A percentile compares a stretch with the other conserved stretches of the same genome.
phyloP scores from a whole-genome alignment of 2,329 filamentous ascomycete species.

The Ascosphaera aggregata region DNA sequence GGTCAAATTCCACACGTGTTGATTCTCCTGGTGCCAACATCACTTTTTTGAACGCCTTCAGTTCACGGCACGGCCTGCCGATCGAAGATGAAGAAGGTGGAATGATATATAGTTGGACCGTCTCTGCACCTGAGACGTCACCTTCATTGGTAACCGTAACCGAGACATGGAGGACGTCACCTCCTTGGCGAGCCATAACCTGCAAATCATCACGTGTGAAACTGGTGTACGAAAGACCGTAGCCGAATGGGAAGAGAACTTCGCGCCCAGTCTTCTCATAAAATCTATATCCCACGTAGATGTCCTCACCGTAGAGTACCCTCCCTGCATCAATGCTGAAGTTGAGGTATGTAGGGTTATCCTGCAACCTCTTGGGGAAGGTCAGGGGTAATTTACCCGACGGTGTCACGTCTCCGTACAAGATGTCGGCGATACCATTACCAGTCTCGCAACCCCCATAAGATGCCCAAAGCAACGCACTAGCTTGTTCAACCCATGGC shows the following conservation, averaged over 20 bases:
- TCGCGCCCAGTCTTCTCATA: slow-evolving; percentile 47
- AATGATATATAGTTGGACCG: slow-evolving; percentile 31
- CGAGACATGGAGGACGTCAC: slow-evolving; percentile 24
- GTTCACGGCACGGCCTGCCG: slow-evolving; percentile 33
- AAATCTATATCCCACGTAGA: slow-evolving; percentile 62
- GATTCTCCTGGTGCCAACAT: slow-evolving; percentile 35
- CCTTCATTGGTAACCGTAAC: slow-evolving; percentile 30
- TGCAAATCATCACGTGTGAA: slow-evolving; percentile 33
- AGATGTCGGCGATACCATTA: slow-evolving; percentile 54
- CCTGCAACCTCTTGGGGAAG: slow-evolving; percentile 43
- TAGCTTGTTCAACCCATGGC: slow-evolving; percentile 22
- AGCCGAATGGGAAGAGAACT: slow-evolving; percentile 54
- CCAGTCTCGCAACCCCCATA: slow-evolving; percentile 75
- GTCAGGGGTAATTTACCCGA: slow-evolving; percentile 51
- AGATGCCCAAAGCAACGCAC: slow-evolving; percentile 51
- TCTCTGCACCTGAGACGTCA: slow-evolving; percentile 27
- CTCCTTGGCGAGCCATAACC: slow-evolving; percentile 13
- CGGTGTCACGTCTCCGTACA: slow-evolving; percentile 52
- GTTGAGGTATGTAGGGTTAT: slow-evolving; percentile 57
- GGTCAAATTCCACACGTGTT: slow-evolving; percentile 30
- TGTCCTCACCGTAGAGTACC: slow-evolving; percentile 54
- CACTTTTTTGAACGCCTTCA: slow-evolving; percentile 44
- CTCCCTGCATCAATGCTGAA: slow-evolving; percentile 46
- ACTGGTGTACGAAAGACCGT: slow-evolving; percentile 55
- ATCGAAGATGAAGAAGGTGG: slow-evolving; percentile 26